Conservation (phyloP, 805 yeast species). For the Barnettozyma sucrosica region DNA sequence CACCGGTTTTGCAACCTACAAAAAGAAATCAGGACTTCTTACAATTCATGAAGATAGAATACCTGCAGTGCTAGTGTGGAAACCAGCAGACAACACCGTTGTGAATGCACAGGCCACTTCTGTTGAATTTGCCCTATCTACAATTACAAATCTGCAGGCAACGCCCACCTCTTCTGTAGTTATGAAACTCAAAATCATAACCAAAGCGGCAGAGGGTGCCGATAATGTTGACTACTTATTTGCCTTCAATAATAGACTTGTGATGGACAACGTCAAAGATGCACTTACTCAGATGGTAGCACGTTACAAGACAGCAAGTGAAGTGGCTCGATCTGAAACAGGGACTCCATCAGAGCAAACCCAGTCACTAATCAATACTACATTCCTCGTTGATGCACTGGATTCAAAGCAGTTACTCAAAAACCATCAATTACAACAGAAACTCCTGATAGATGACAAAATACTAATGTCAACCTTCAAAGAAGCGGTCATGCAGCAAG, state of each 20-base stretch:
- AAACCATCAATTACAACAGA: constrained; percentile 75
- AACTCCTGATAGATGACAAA: constrained; percentile 63
- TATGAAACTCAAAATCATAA: constrained; percentile 57
- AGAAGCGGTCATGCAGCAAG: constrained; percentile 77
- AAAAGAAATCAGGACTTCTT: constrained; percentile 51
- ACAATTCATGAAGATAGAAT: constrained; percentile 48
- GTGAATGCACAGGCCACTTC: constrained; percentile 9
- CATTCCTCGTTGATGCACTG: constrained; percentile 39
- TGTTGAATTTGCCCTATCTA: constrained; percentile 35
- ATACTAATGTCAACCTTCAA: constrained; percentile 69
- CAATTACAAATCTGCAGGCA: constrained; percentile 53
- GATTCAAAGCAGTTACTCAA: constrained; percentile 55
- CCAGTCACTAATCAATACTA: constrained; percentile 31
- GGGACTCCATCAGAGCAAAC: constrained; percentile 5
- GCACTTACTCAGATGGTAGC: constrained; percentile 64
- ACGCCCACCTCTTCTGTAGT: constrained; percentile 62
- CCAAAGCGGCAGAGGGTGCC: constrained; percentile 33
- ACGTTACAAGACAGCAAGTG: constrained; percentile 41
- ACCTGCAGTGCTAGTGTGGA: constrained; percentile 55
- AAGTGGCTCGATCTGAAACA: constrained; percentile 20
- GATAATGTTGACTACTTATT: constrained; percentile 36
- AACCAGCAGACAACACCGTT: constrained; percentile 45
- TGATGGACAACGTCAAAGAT: constrained; percentile 69
- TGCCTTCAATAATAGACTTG: constrained; percentile 63
- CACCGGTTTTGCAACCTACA: constrained; percentile 49